Evolutionary conservation across 768 basidiomycete species (phyloP).

Genomic region (Leccinum subtestaceum): DNA sequence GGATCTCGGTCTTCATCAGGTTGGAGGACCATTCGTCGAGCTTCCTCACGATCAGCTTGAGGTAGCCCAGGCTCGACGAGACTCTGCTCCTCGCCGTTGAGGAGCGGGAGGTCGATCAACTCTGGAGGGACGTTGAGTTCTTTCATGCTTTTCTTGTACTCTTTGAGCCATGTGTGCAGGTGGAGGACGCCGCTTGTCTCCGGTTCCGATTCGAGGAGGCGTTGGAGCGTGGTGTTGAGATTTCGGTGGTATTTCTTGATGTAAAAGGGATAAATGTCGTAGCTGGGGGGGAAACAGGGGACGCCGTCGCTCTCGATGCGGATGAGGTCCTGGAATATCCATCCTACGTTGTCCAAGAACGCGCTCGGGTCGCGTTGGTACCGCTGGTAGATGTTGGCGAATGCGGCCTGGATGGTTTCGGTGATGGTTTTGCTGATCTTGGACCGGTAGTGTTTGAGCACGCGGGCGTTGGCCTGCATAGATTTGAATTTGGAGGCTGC

Average conservation of each 20-base stretch:
- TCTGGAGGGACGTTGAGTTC: slow-evolving; percentile 83
- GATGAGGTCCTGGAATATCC: slow-evolving; percentile 94
- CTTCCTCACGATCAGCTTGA: slow-evolving; percentile 88
- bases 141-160: slow-evolving; percentile 94
- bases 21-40: slow-evolving; percentile 97
- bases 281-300: slow-evolving; percentile 88
- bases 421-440: slow-evolving; percentile 66
- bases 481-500: slow-evolving; percentile 92
- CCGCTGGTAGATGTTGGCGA: slow-evolving; percentile 63
- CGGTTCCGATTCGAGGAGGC: slow-evolving; percentile 66
- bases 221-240: slow-evolving; percentile 70
- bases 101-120: slow-evolving; percentile 81
- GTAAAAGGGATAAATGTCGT: slow-evolving; percentile 82
- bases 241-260: slow-evolving; percentile 89
- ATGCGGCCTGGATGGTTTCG: slow-evolving; percentile 36
- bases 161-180: slow-evolving; percentile 92
- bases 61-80: slow-evolving; percentile 94
- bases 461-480: slow-evolving; percentile 87
- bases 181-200: slow-evolving; percentile 87
- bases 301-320: slow-evolving; percentile 89
- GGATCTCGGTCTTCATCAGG: slow-evolving; percentile 86
- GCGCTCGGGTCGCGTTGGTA: slow-evolving; percentile 61
- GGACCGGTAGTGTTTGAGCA: slow-evolving; percentile 93
- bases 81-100: slow-evolving; percentile 90
- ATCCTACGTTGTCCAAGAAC: slow-evolving; percentile 77